Evolutionary conservation across 2,329 filamentous ascomycete genomes (phyloP).

Genomic region (Tolypocladium album): DNA sequence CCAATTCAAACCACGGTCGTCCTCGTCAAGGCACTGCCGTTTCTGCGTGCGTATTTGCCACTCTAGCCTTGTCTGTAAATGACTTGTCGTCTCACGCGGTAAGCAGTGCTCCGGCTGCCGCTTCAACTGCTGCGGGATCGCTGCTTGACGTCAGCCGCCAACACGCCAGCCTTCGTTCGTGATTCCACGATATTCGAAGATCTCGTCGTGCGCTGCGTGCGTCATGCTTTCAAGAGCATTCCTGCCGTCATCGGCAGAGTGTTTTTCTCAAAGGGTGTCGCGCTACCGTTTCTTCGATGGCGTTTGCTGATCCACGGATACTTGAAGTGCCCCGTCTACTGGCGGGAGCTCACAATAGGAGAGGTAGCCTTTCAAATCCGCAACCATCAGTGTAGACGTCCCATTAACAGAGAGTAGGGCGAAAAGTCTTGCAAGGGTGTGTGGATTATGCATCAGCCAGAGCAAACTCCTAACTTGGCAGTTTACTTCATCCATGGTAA

Average conservation of each 20-base stretch:
- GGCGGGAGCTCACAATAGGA: conserved; percentile 37
- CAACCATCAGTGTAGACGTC: background rate
- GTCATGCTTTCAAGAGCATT: conserved; percentile 66
- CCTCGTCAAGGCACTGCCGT: conserved; percentile 54
- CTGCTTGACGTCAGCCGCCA: conserved; percentile 14
- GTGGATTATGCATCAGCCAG: conserved; percentile 55
- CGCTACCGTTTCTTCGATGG: conserved; percentile 64
- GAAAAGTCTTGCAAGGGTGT: conserved; percentile 47
- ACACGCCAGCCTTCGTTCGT: conserved; percentile 51
- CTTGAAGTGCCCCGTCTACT: conserved; percentile 49
- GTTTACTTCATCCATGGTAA: conserved; percentile 72
- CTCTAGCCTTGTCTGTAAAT: background rate
- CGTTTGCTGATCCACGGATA: conserved; percentile 66
- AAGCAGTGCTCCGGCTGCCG: conserved; percentile 1
- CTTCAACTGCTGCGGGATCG: conserved; percentile 11
- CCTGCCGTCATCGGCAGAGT: conserved; percentile 58
- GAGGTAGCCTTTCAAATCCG: conserved; percentile 10
- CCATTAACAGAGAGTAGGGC: conserved; percentile 8
- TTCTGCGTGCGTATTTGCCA: conserved; percentile 44
- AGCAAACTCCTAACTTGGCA: conserved; percentile 59
- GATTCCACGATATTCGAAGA: conserved; percentile 67
- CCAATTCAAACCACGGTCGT: conserved; percentile 46
- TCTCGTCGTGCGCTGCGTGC: conserved; percentile 64
- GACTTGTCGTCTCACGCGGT: background rate
- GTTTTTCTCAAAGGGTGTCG: conserved; percentile 67